Evolutionary conservation across 1,139 yeast species (phyloP).

Genomic region (Saccharomyces hybrid): DNA sequence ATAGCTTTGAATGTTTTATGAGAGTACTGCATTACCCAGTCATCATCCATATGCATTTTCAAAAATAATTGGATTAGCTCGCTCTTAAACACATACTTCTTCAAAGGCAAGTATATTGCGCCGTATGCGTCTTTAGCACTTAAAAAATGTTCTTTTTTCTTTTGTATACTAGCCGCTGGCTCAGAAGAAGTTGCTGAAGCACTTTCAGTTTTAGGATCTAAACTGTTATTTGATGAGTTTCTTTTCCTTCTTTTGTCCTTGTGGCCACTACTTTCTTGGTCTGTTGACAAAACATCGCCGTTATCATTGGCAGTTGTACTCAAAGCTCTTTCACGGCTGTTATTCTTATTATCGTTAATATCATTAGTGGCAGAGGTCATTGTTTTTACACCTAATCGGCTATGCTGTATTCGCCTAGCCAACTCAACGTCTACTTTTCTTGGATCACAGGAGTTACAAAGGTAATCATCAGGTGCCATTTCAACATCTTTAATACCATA

Average conservation of each 20-base stretch:
- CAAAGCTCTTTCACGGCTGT: constrained; percentile 14
- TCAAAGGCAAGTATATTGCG: constrained; percentile 43
- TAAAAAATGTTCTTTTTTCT: constrained; percentile 29
- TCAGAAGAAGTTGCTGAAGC: neutral
- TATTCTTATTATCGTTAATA: constrained; percentile 11
- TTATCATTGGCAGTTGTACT: constrained; percentile 5
- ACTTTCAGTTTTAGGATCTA: neutral
- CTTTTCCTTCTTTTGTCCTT: constrained; percentile 12
- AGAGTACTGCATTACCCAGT: constrained; percentile 24
- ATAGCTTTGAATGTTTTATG: constrained; percentile 14
- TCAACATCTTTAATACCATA: constrained; percentile 68
- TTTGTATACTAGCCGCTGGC: constrained; percentile 13
- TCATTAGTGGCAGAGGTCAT: constrained; percentile 7
- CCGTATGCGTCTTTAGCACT: constrained; percentile 41
- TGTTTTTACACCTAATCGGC: constrained; percentile 28
- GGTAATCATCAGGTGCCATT: constrained; percentile 76
- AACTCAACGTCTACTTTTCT: constrained; percentile 47
- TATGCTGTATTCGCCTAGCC: constrained; percentile 45
- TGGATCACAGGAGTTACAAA: constrained; percentile 73
- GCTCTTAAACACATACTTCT: constrained; percentile 43
- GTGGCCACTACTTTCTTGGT: constrained; percentile 10
- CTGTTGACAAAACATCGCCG: constrained; percentile 18
- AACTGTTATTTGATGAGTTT: constrained; percentile 7
- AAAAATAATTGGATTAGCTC: constrained; percentile 28
- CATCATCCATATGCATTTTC: constrained; percentile 26